A percentile compares a stretch with the other conserved stretches of the same genome.
Conservation (phyloP, 2,329 filamentous ascomycete species). For the Diaporthe vaccinii region DNA sequence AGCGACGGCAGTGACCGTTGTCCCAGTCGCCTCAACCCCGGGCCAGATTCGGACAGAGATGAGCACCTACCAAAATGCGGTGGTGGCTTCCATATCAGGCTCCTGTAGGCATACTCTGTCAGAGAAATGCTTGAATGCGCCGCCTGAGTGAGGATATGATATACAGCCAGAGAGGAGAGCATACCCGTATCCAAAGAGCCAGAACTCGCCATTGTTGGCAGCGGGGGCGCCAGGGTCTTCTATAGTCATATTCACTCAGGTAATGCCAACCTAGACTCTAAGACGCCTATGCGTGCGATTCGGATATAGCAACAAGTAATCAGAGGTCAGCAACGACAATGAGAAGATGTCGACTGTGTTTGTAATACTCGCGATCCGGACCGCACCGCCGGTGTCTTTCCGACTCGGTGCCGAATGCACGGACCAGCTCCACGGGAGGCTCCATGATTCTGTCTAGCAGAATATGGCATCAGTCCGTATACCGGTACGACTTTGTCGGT, state of each 20-base stretch:
- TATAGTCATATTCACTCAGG: slow-evolving; percentile 53
- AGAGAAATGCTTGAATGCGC: neutral
- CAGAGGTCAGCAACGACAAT: neutral
- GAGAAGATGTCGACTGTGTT: slow-evolving; percentile 13
- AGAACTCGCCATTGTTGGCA: slow-evolving; percentile 76
- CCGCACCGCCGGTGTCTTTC: slow-evolving; percentile 5
- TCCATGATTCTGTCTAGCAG: neutral
- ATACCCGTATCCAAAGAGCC: slow-evolving; percentile 97
- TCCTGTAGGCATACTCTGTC: slow-evolving; percentile 65
- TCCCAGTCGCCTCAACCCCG: neutral
- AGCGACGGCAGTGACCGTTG: too few relatives aligned
- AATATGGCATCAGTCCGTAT: neutral
- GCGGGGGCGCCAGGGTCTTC: slow-evolving; percentile 45
- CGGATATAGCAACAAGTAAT: neutral
- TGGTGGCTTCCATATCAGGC: slow-evolving; percentile 97
- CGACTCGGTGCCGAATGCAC: slow-evolving; percentile 12
- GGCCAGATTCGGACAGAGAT: slow-evolving; percentile 8
- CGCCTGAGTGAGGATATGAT: neutral
- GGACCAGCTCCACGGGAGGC: slow-evolving; percentile 6
- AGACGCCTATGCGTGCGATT: neutral
- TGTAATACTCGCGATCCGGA: slow-evolving; percentile 13
- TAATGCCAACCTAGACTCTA: too few relatives aligned
- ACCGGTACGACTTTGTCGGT: neutral
- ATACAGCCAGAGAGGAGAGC: slow-evolving; percentile 34
- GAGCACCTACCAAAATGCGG: slow-evolving; percentile 84